Conservation (phyloP, 2,329 filamentous ascomycete species). For the Alternaria solani region DNA sequence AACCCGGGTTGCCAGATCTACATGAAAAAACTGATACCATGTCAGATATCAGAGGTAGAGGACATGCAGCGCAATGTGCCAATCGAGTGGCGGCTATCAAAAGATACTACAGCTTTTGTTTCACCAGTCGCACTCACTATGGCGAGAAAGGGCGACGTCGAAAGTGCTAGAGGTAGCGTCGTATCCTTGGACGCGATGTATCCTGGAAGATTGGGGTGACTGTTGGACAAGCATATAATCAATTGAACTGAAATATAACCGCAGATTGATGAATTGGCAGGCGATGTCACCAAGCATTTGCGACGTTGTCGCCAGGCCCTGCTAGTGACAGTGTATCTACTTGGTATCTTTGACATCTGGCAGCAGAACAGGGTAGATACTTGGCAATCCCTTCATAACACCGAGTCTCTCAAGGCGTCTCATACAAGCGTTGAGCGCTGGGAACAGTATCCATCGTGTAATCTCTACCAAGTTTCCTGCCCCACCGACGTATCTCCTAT, state of each 20-base stretch:
- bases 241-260: background rate
- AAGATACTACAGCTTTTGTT: background rate
- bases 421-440: too few relatives aligned
- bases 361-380: too few relatives aligned
- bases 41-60: conserved; percentile 10
- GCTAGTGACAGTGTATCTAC: too few relatives aligned
- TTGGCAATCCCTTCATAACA: too few relatives aligned
- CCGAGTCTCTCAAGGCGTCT: too few relatives aligned
- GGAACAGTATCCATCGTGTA: too few relatives aligned
- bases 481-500: too few relatives aligned
- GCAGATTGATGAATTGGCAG: background rate
- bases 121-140: background rate
- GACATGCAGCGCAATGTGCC: conserved; percentile 14
- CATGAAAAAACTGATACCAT: background rate
- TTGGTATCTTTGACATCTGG: too few relatives aligned
- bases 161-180: background rate
- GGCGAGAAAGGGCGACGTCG: background rate
- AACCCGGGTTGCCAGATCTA: background rate
- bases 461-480: too few relatives aligned
- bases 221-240: background rate
- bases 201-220: background rate
- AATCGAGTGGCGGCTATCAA: conserved; percentile 14
- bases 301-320: rapidly evolving
- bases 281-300: background rate
- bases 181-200: conserved; percentile 2